Base-by-base conservation (phyloP, 192 early-diverging fungal species). In the Linnemannia exigua region DNA sequence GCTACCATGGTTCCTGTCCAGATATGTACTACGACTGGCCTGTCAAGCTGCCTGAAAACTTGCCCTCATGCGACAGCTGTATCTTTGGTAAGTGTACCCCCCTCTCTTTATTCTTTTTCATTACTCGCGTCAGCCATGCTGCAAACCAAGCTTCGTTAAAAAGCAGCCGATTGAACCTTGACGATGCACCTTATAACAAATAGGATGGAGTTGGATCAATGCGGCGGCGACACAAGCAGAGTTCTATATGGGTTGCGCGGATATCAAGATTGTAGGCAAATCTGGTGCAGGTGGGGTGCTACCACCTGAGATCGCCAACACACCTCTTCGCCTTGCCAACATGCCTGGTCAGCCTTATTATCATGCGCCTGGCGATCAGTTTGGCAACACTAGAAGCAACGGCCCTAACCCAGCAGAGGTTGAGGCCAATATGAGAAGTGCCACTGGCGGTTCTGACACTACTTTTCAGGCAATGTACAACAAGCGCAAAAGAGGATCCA, bases 201-300 rank as follows among this genome's bases (percentile, higher is more conserved):
- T 36, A 84, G 90, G 90, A 12, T 95, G 94, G 94, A 81, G 91
- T 19, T 96, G 95, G 95, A 93, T 93, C 66, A 94, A 93, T 69
- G 93, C 94, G 25, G 80, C 92, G 25, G 94, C 92, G 4, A 93
- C 93, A 81, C 90, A 91, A 58, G 67, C 83, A 50, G 95, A 96
- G 87, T 95, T 90, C 77, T 95, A 95, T 86, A 93, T 92, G 92
- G 91, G 93, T 75, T 95, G 94, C 75, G 94, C 92, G n/a, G 93
- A 95, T 84, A 89, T 96, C 44, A 90, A 90, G 61, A 91, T 95
- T 78, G 72, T 80, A 5, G 91, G 92, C 20, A 79, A 85, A 2
- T 63, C 28, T 63, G 58, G 52, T 22, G 66, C 80, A 1, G 68
- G 47, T 6, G 81, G 79, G 0, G 75, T 82, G 51, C 87, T 89